Conservation (phyloP, 257 asterid genomes). For the Solanum appendiculatum region DNA sequence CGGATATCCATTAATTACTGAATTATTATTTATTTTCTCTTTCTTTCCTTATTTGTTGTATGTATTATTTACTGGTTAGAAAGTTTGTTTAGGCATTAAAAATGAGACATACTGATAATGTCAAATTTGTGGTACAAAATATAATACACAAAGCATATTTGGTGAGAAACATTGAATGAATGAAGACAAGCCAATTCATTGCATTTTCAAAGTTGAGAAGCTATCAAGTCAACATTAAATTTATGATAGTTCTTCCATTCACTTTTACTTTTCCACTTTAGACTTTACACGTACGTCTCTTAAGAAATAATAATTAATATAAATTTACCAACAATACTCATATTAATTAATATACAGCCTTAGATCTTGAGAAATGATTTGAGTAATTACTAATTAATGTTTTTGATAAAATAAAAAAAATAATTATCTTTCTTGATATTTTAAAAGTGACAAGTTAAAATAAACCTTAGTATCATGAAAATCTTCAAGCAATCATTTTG, state of each 20-base stretch:
- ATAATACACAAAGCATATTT: background rate
- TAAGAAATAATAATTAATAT: background rate
- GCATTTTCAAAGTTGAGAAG: background rate
- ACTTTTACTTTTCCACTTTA: background rate
- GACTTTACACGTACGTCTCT: too few relatives aligned
- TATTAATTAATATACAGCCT: too few relatives aligned
- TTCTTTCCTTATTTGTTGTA: background rate
- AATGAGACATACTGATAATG: background rate
- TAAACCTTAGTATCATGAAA: background rate
- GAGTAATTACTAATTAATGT: background rate
- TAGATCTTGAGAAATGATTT: too few relatives aligned
- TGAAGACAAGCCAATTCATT: background rate
- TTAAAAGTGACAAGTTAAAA: too few relatives aligned
- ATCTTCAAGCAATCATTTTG: background rate
- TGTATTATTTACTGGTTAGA: background rate
- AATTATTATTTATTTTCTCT: background rate
- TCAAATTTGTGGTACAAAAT: background rate
- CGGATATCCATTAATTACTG: background rate
- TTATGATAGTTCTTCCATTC: background rate
- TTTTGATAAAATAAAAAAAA: background rate
- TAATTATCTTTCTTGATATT: too few relatives aligned
- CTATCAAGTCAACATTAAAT: background rate
- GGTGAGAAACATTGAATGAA: background rate
- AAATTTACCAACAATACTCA: background rate
- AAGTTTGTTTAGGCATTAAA: background rate